Conservation (phyloP, 2,329 filamentous ascomycete species). For the Epichloe coenophiala region DNA sequence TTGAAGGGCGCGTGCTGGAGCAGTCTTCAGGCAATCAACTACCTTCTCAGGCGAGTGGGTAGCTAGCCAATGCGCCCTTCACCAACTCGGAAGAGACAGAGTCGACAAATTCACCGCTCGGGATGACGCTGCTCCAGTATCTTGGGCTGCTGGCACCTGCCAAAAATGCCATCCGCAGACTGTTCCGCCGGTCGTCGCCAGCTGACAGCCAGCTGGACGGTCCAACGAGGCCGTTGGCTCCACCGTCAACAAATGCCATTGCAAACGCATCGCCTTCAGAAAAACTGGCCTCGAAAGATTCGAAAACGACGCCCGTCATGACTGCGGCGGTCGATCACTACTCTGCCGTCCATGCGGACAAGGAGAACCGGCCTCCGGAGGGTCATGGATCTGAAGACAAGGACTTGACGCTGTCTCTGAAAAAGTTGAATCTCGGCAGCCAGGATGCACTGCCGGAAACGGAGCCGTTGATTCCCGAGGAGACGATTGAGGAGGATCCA, state of each 20-base stretch:
- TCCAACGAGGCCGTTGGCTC: background rate
- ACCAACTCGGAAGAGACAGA: background rate
- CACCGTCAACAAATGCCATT: slow-evolving; percentile 4
- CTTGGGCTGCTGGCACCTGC: slow-evolving; percentile 18
- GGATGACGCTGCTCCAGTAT: slow-evolving; percentile 17
- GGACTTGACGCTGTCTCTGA: slow-evolving; percentile 7
- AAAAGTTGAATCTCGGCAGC: slow-evolving; percentile 10
- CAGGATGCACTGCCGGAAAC: background rate
- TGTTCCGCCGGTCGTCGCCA: slow-evolving; percentile 17
- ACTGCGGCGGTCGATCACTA: slow-evolving; percentile 6
- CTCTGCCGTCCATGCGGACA: slow-evolving; percentile 8
- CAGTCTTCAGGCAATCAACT: no score
- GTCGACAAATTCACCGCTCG: background rate
- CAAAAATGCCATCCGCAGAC: slow-evolving; percentile 17
- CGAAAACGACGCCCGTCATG: background rate
- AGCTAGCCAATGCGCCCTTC: no score
- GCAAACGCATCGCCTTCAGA: slow-evolving; percentile 2
- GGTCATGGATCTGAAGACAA: background rate
- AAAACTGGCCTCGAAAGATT: slow-evolving; percentile 2
- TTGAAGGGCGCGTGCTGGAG: no score
- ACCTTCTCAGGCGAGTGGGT: no score
- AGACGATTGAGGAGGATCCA: slow-evolving; percentile 11
- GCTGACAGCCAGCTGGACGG: slow-evolving; percentile 8
- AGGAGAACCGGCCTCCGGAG: slow-evolving; percentile 18
- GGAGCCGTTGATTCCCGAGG: background rate